Conservation (phyloP, 768 basidiomycete species). For the Pulveroboletus sp. region DNA sequence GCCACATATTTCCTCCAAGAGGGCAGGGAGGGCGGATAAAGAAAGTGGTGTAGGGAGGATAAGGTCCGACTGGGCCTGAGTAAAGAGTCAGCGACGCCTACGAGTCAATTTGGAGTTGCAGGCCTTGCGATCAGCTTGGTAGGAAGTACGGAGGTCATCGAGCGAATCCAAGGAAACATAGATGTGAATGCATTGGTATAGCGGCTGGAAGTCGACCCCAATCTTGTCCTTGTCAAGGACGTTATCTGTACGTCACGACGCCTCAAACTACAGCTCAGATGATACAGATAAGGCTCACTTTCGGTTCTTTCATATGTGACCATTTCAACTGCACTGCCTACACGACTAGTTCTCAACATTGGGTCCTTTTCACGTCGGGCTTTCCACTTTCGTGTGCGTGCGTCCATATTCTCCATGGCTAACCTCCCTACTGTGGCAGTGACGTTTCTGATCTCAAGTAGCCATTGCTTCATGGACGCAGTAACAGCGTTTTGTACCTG, state of each 20-base stretch:
- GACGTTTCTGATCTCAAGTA: constrained; percentile 88
- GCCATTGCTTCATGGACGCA: constrained; percentile 93
- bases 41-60: constrained; percentile 78
- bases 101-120: background rate
- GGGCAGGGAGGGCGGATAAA: constrained; percentile 58
- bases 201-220: constrained; percentile 86
- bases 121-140: constrained; percentile 96
- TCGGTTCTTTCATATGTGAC: constrained; percentile 93
- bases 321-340: constrained; percentile 89
- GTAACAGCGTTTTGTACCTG: constrained; percentile 94
- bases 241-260: constrained; percentile 51
- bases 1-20: constrained; percentile 92
- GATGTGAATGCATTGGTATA: constrained; percentile 97
- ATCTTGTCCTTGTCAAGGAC: constrained; percentile 88
- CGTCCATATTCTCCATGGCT: constrained; percentile 88
- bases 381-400: constrained; percentile 78
- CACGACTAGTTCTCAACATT: constrained; percentile 65
- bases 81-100: constrained; percentile 12
- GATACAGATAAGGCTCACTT: constrained; percentile 49
- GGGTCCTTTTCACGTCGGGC: constrained; percentile 79
- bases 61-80: constrained; percentile 91
- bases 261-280: constrained; percentile 5
- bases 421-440: constrained; percentile 81
- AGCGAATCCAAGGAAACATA: constrained; percentile 89
- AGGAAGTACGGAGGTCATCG: constrained; percentile 83